phyloP scores from a whole-genome alignment of 2,329 filamentous ascomycete species.

The Aspergillus pseudoterreus region DNA sequence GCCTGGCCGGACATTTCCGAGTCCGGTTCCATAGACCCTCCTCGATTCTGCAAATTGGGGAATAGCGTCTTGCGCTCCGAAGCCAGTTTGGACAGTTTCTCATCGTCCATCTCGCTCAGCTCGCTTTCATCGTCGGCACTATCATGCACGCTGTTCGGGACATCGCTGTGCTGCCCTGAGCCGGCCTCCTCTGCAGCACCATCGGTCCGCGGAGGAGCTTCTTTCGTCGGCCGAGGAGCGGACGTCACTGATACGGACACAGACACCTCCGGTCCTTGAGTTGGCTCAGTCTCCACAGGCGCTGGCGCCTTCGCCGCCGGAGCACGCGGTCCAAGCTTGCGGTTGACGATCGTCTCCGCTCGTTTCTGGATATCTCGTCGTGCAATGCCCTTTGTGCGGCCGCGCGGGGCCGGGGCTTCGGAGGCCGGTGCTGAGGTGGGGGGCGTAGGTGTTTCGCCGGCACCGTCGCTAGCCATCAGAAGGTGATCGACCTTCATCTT shows the following conservation, averaged over 20 bases:
- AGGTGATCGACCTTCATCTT: constrained; percentile 48
- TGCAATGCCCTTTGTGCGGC: constrained; percentile 56
- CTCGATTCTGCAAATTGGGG: constrained; percentile 21
- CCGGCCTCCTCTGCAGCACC: constrained; percentile 43
- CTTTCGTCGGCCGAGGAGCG: constrained; percentile 28
- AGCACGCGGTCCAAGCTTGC: constrained; percentile 29
- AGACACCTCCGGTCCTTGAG: constrained; percentile 13
- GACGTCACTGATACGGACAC: constrained; percentile 34
- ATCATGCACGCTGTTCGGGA: constrained; percentile 59
- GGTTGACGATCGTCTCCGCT: constrained; percentile 54
- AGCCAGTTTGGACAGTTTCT: constrained; percentile 26
- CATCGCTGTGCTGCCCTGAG: constrained; percentile 46
- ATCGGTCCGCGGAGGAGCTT: neutral
- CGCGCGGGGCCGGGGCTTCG: constrained; percentile 33
- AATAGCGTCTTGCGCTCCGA: constrained; percentile 21
- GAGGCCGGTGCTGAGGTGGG: constrained; percentile 29
- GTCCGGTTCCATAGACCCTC: constrained; percentile 20
- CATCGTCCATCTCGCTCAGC: constrained; percentile 58
- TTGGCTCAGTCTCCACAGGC: constrained; percentile 20
- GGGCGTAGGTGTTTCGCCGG: constrained; percentile 28
- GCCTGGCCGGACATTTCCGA: constrained; percentile 23
- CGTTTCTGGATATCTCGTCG: constrained; percentile 57
- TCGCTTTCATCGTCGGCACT: constrained; percentile 68
- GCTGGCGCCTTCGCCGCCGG: constrained; percentile 20
- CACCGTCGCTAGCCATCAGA: constrained; percentile 36